Evolutionary conservation across 2,329 filamentous ascomycete species (phyloP).

Genomic region (Penicillium sp.): DNA sequence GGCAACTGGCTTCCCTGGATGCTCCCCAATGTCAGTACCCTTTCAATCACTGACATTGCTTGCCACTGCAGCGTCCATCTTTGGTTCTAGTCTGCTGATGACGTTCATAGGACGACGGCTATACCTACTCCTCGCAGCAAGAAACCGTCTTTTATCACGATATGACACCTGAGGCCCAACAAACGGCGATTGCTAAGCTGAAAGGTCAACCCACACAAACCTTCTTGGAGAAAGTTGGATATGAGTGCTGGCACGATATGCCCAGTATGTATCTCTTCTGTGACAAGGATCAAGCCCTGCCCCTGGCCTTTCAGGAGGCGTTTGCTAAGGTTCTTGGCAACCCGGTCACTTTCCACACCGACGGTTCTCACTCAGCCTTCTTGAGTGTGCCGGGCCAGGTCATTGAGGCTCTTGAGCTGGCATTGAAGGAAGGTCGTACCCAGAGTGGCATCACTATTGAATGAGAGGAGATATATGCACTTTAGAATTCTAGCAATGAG

Average conservation of each 20-base stretch:
- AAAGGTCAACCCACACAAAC: conserved; percentile 22
- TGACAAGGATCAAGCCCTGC: conserved; percentile 34
- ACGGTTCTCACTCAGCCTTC: conserved; percentile 42
- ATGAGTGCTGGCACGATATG: conserved; percentile 35
- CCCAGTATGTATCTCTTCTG: conserved; percentile 36
- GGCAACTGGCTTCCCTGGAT: conserved; percentile 28
- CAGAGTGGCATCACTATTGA: conserved; percentile 8
- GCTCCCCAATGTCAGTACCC: conserved; percentile 14
- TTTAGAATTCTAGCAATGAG: not conserved
- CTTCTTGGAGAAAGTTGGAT: conserved; percentile 23
- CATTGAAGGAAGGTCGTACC: conserved; percentile 19
- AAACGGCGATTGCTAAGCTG: conserved; percentile 21
- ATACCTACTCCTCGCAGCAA: conserved; percentile 13
- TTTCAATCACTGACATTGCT: too few relatives aligned
- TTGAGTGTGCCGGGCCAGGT: conserved; percentile 36
- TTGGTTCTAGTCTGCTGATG: not conserved
- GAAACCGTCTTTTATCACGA: conserved; percentile 31
- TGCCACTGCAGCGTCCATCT: not conserved
- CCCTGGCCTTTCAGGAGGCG: conserved; percentile 28
- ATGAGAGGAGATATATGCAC: not conserved
- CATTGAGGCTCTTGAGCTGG: conserved; percentile 32
- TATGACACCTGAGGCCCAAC: conserved; percentile 23
- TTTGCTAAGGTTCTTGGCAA: conserved; percentile 30
- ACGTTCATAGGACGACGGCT: conserved; percentile 12
- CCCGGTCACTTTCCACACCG: conserved; percentile 31